Percentiles rank a stretch among this genome's conserved stretches.
phyloP scores from a whole-genome alignment of 192 early-diverging fungal genomes.

The Piromyces sp. region DNA sequence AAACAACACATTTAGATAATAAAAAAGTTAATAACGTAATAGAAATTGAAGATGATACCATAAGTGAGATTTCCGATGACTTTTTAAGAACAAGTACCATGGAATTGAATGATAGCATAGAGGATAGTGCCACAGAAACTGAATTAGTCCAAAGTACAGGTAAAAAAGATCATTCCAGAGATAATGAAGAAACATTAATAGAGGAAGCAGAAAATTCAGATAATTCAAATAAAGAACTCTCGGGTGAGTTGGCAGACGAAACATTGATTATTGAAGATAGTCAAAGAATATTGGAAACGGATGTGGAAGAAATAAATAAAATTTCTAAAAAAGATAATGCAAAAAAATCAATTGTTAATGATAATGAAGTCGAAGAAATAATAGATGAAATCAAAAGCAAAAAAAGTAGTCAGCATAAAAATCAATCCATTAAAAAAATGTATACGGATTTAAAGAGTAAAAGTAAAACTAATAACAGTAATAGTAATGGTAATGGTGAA shows the following conservation, averaged over 20 bases:
- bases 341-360: too few species aligned
- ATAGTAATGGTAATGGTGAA: background rate
- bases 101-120: background rate
- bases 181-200: background rate
- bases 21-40: too few species aligned
- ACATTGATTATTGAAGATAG: background rate
- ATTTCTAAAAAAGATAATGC: too few species aligned
- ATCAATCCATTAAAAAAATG: too few species aligned
- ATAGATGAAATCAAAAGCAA: too few species aligned
- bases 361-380: too few species aligned
- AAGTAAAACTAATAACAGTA: background rate
- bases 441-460: too few species aligned
- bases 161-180: too few species aligned
- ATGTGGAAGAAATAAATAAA: background rate
- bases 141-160: too few species aligned
- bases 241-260: background rate
- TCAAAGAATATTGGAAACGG: background rate
- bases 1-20: too few species aligned
- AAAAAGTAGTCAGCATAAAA: too few species aligned
- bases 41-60: background rate
- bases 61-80: background rate
- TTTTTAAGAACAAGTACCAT: background rate
- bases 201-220: background rate
- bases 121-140: background rate
- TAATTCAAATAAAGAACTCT: background rate